Base-by-base conservation (phyloP, 129 eudicot genomes). In the Helianthus annuus region DNA sequence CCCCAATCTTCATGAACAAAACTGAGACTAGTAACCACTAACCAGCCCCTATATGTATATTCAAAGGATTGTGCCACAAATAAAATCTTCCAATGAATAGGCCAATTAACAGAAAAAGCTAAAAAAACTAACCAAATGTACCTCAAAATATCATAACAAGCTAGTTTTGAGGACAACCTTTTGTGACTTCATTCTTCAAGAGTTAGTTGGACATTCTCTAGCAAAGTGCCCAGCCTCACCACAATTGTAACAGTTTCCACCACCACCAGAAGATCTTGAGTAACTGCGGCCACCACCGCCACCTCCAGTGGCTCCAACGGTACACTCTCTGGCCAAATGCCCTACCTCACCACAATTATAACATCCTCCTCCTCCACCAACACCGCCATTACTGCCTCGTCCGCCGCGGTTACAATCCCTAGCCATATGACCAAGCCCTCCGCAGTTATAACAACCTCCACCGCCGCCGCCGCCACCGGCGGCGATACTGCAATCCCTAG, bases 201-300 rank as follows among this genome's bases (percentile, higher is more conserved):
- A 56, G 38, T 17, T 72, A 36, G 78, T 55, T 38, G 76, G 66
- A 36, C 89, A 84, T 34, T 84, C 89, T 65, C 89, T 74, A 12
- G 89, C 89, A 52, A 84, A 70, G 38, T 84, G 89, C 15, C 89
- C 84, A 2, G 73, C 29, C 27, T 66, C 78, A 17, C 83, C 87
- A 75, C 83, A 82, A n/a, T 67, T 53, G 45, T 36, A 79, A 44
- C 79, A 81, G 8, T 38, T 58, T 3, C 77, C 73, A 13, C 74
- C 76, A 4, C 81, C 79, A 13, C 73, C 53, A 45, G 70, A 61
- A 10, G 68, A 48, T 60, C 70, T 65, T 7, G 78, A 51, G 39
- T 15, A 49, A 8, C 78, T 70, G 1, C 85, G 78, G 9, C 81
- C 74, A 2, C 69, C 69, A 22, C 68, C 66, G 0, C 82, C 77